These are phyloP conservation scores for Yarrowia yakushimensis DNA, from an alignment of 805 yeast genomes.

Conservation along the genomic window DNA sequence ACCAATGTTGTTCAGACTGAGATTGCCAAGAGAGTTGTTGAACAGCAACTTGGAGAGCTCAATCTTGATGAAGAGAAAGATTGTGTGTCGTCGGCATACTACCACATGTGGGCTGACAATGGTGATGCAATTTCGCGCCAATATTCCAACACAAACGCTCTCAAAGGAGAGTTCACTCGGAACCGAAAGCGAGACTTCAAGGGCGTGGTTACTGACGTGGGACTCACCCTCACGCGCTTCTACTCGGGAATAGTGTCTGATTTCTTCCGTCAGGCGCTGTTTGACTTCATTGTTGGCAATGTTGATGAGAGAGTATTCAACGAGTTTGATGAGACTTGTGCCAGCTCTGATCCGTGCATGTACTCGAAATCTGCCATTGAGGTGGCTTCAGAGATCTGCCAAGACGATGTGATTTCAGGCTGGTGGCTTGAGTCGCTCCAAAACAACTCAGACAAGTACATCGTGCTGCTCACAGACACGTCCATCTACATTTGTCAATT, in stretches of 20 bases:
- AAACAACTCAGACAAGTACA: constrained; percentile 31
- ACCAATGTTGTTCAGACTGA: constrained; percentile 50
- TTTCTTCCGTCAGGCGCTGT: constrained; percentile 44
- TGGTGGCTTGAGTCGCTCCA: constrained; percentile 39
- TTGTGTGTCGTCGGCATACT: constrained; percentile 34
- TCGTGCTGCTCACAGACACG: constrained; percentile 34
- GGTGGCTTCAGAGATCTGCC: constrained; percentile 31
- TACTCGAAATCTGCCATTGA: constrained; percentile 33
- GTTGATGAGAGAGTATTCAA: constrained; percentile 40
- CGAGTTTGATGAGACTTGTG: constrained; percentile 42
- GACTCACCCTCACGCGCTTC: constrained; percentile 44
- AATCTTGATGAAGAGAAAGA: constrained; percentile 33
- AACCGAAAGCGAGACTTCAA: constrained; percentile 43
- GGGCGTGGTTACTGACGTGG: constrained; percentile 46
- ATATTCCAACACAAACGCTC: constrained; percentile 56
- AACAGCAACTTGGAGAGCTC: not conserved
- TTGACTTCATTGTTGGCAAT: constrained; percentile 44
- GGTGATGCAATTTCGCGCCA: constrained; percentile 65
- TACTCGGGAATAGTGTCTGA: constrained; percentile 46
- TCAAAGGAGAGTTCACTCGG: constrained; percentile 49
- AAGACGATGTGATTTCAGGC: constrained; percentile 35
- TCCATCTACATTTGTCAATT: constrained; percentile 34
- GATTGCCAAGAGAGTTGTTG: constrained; percentile 35
- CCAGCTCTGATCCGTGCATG: constrained; percentile 33
- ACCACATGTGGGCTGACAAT: constrained; percentile 60